Base-by-base conservation (phyloP, 1,284 basidiomycete species). In the Naganishia sp. region DNA sequence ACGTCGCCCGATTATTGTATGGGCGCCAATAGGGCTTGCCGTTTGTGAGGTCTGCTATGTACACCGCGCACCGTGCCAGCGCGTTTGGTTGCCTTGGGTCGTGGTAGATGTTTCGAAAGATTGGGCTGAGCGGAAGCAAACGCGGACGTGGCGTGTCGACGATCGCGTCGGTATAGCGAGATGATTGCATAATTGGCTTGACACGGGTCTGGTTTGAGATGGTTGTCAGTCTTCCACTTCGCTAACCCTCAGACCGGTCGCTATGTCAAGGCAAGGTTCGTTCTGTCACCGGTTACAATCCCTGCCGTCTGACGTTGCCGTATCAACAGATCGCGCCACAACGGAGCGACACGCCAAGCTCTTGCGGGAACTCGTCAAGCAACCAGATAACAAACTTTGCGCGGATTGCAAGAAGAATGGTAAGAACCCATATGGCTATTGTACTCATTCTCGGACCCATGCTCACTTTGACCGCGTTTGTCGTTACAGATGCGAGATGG, bases 321-420 rank as follows among this genome's bases (percentile, higher is more conserved):
- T 9, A 39, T 6, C 44, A 6, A 23, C 64, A 80, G 92, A 94
- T 82, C 92, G 90, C 77, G 86, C 88, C 0, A 92, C 88, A 0
- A 90, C 89, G 3, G 92, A 94, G 68, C 82, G 85, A 68, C 85
- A 91, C 75, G 83, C 91, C 43, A 85, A 85, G 66, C 88, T 85
- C 16, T 84, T 96, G 18, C 83, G 92, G 57, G 92, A 93, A 72
- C 84, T 95, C 42, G 85, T 96, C 64, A 94, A 90, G 78, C 83
- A 83, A 56, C 89, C 91, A 25, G 93, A 95, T 71, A 99, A 98
- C 82, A 98, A 95, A 81, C 79, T 89, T 23, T 97, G 94, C 73
- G 90, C 90, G 0, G 93, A 96, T 76, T 96, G 93, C 82, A 93
- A 94, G 77, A 87, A 88, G 71, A 94, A 95, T 79, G 93, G 92